Evolutionary conservation across 2,329 filamentous ascomycete genomes (phyloP).

Genomic region (Penicillium sp.): DNA sequence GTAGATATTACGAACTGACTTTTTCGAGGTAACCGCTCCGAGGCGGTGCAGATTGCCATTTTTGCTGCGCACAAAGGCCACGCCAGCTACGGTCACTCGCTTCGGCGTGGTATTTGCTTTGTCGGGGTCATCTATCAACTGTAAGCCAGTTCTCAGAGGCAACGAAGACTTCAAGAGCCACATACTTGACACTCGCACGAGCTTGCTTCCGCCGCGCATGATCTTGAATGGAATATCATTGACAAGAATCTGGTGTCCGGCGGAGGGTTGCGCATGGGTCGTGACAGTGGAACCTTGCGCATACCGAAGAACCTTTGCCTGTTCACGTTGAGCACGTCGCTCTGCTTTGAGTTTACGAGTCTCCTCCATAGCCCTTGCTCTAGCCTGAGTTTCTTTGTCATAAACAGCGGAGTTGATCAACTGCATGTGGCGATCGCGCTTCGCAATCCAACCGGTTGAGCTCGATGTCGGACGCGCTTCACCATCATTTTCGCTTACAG

Average conservation of each 20-base stretch:
- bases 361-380: slow-evolving; percentile 69
- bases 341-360: slow-evolving; percentile 49
- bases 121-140: slow-evolving; percentile 54
- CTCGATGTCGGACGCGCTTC: slow-evolving; percentile 29
- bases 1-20: slow-evolving; percentile 54
- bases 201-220: slow-evolving; percentile 75
- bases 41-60: slow-evolving; percentile 81
- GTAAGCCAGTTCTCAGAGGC: slow-evolving; percentile 45
- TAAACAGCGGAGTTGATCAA: slow-evolving; percentile 78
- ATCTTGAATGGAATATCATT: slow-evolving; percentile 73
- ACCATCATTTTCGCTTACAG: slow-evolving; percentile 27
- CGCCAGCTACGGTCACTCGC: slow-evolving; percentile 67
- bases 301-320: slow-evolving; percentile 41
- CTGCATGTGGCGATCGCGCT: slow-evolving; percentile 73
- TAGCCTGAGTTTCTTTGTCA: slow-evolving; percentile 68
- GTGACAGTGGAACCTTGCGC: slow-evolving; percentile 32
- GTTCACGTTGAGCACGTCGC: slow-evolving; percentile 60
- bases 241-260: slow-evolving; percentile 63
- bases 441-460: slow-evolving; percentile 63
- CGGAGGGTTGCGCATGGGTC: slow-evolving; percentile 30
- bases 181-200: slow-evolving; percentile 69
- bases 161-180: neutral
- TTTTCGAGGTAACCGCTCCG: slow-evolving; percentile 70
- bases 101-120: slow-evolving; percentile 70
- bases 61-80: slow-evolving; percentile 81